Evolutionary conservation across 1,139 yeast species (phyloP).

Genomic region (Candida tetrigidarum): DNA sequence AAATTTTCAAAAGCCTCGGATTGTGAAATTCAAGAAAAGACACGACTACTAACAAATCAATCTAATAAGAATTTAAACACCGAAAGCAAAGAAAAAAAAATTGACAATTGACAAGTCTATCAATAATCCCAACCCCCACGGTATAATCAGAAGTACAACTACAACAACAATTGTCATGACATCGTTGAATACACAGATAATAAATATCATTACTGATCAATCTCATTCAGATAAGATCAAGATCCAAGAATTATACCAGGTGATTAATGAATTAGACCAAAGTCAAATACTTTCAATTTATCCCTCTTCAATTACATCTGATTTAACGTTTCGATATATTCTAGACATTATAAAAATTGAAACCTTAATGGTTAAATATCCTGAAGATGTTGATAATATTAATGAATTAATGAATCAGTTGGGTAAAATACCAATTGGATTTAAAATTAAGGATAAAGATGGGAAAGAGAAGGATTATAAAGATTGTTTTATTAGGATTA

Average conservation of each 20-base stretch:
- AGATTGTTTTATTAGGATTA: slow-evolving; percentile 17
- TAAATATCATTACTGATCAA: slow-evolving; percentile 4
- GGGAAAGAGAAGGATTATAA: slow-evolving; percentile 7
- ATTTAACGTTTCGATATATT: background rate
- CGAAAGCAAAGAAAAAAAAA: too few species aligned
- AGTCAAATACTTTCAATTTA: slow-evolving; percentile 2
- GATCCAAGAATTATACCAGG: background rate
- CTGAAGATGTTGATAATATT: slow-evolving; percentile 4
- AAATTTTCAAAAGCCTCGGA: too few species aligned
- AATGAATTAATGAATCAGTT: background rate
- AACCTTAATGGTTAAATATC: slow-evolving; percentile 8
- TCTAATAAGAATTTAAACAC: too few species aligned
- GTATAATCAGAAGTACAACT: background rate
- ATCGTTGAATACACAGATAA: background rate
- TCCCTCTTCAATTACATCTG: background rate
- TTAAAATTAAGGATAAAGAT: too few species aligned
- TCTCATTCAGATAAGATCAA: background rate
- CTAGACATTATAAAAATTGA: slow-evolving; percentile 9
- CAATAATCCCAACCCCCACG: background rate
- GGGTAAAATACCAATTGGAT: background rate
- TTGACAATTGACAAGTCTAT: too few species aligned
- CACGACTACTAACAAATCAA: too few species aligned
- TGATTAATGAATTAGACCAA: slow-evolving; percentile 3
- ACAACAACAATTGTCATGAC: too few species aligned
- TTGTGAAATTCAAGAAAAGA: too few species aligned